Conservation (phyloP, 495 filamentous ascomycete genomes). For the Chlorociboria aeruginascens region DNA sequence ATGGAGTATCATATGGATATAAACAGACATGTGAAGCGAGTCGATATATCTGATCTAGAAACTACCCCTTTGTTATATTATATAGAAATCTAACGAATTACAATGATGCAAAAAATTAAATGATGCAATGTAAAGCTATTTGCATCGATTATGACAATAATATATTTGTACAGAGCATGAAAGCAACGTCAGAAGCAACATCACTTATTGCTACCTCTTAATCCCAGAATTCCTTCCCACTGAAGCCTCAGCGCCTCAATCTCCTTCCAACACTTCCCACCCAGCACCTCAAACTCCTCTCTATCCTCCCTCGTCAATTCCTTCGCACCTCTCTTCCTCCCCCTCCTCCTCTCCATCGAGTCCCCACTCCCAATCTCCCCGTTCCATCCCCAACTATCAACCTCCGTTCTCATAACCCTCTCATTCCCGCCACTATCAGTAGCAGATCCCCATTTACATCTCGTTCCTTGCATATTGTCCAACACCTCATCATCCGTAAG, state of each 20-base stretch:
- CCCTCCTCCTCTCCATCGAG: constrained; percentile 42
- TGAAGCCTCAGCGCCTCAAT: constrained; percentile 71
- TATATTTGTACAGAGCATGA: no score
- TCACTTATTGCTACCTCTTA: neutral
- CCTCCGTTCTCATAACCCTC: constrained; percentile 56
- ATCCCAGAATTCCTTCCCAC: constrained; percentile 53
- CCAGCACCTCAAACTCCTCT: constrained; percentile 62
- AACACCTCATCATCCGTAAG: constrained; percentile 54
- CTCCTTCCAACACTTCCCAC: constrained; percentile 60
- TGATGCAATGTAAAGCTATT: no score
- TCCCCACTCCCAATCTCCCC: constrained; percentile 48
- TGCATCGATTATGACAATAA: no score
- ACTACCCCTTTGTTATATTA: no score
- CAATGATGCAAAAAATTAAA: no score
- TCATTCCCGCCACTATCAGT: constrained; percentile 44
- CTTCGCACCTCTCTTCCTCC: constrained; percentile 39
- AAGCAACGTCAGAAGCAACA: no score
- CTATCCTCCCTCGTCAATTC: constrained; percentile 52
- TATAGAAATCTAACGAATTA: no score
- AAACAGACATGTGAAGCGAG: no score
- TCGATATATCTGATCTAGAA: no score
- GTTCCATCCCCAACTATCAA: constrained; percentile 76
- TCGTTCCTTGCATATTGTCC: constrained; percentile 42
- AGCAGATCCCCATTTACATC: constrained; percentile 76
- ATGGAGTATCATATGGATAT: no score